phyloP scores from a whole-genome alignment of 2,329 filamentous ascomycete genomes.

The Sclerotinia spermophila region DNA sequence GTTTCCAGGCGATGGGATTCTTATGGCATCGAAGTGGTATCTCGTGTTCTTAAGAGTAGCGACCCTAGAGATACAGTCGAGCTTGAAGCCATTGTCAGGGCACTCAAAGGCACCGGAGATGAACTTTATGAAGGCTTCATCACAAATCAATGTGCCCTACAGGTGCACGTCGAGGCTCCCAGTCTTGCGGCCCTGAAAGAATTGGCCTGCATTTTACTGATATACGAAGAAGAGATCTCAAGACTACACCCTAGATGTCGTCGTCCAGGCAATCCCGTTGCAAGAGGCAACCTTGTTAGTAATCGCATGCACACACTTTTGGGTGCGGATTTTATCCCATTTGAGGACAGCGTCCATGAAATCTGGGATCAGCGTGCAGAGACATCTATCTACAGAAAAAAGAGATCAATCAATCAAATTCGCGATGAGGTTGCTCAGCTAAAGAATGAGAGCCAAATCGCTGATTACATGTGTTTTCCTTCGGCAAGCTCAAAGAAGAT shows the following conservation, averaged over 20 bases:
- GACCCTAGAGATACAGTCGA: conserved; percentile 4
- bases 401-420: neutral
- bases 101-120: conserved; percentile 12
- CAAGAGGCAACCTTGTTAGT: conserved; percentile 22
- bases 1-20: conserved; percentile 28
- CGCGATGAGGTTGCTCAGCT: neutral
- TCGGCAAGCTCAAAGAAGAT: neutral
- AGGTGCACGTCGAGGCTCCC: conserved; percentile 31
- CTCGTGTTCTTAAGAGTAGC: conserved; percentile 23
- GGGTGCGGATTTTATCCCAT: neutral
- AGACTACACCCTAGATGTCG: conserved; percentile 28
- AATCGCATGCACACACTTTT: conserved; percentile 22
- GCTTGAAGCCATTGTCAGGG: conserved; percentile 22
- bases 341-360: neutral
- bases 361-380: neutral
- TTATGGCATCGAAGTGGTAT: conserved; percentile 29
- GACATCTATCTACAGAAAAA: neutral
- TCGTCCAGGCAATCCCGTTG: conserved; percentile 22
- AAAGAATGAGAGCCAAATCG: neutral
- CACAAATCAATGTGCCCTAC: conserved; percentile 32
- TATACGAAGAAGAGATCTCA: conserved; percentile 33
- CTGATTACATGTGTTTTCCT: conserved; percentile 24
- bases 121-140: conserved; percentile 26
- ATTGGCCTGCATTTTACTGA: conserved; percentile 27
- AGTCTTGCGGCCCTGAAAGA: conserved; percentile 23